Evolutionary conservation across 768 basidiomycete species (phyloP), one percentile per base, ranked within the genome.

Genomic region (Amanita exitialis): DNA sequence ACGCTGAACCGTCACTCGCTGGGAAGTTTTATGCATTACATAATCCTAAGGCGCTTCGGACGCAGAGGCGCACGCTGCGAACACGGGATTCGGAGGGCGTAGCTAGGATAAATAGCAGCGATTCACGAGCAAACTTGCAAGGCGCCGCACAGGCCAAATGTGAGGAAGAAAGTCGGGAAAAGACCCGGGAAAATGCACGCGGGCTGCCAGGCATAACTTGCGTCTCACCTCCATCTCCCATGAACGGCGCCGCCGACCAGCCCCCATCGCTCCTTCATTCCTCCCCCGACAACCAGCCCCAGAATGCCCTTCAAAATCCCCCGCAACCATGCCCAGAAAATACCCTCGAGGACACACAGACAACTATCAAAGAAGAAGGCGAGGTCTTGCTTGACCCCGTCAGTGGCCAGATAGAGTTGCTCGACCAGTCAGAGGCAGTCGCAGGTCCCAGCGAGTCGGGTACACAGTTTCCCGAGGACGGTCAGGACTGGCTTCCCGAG

Each of bases 401-500:
- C 41, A 69, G 67, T 54, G 65, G 66, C 46, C 70, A 73, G 55
- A 72, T 73, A 45, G 76, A 77, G 53, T 63, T 74, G 52, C 57
- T 75, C 37, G 77, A 78, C 56, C 71, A 75, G 51, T 63, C 68
- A 20, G 70, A 69, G 35, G 58, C 63, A 34, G 63, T 63, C 45
- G 65, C 66, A 30, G 61, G 56, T 50, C 68, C 69, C 44, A 69
- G 64, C 12, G 64, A 61, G 52, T 68, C 66, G 43, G 67, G 62
- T 18, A 66, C 66, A 47, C 69, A 66, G 49, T 64, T 62, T 28
- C 62, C 64, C 36, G 83, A 85, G 57, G 83, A 83, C 49, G 64
- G 71, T 23, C 77, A 77, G 59, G 81, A 81, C 41, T 84, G 77
- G 73, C 64, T 76, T 54, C 68, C 77, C 5, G 85, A 86, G 52